phyloP scores from a whole-genome alignment of 306 rosid genomes.

The Vachellia pachyceras region DNA sequence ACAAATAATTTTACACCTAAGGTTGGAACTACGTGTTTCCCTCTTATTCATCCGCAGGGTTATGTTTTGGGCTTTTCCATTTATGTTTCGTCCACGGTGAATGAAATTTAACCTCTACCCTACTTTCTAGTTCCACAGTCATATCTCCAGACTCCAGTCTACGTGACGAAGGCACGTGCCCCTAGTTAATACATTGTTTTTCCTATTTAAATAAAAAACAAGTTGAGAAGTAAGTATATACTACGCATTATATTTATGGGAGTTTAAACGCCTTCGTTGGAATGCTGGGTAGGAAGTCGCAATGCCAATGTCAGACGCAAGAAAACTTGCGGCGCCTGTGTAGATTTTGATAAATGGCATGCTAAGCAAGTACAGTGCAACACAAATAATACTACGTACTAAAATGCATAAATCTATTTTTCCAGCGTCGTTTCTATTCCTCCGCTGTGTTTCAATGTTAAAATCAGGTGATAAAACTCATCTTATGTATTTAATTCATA shows the following conservation, averaged over 20 bases:
- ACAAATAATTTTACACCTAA: conserved; percentile 8
- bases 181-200: not conserved
- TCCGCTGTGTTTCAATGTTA: not conserved
- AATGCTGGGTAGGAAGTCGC: too few relatives aligned
- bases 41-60: conserved; percentile 39
- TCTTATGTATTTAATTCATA: too few relatives aligned
- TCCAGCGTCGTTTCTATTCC: not conserved
- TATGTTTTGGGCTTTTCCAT: conserved; percentile 33
- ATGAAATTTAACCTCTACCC: not conserved
- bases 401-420: not conserved
- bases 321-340: conserved; percentile 8
- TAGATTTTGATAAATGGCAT: conserved; percentile 16
- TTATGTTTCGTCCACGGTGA: not conserved
- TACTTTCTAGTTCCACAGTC: conserved; percentile 8
- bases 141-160: not conserved
- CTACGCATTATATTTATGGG: too few relatives aligned
- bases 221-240: too few relatives aligned
- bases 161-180: not conserved
- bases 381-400: not conserved
- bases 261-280: too few relatives aligned
- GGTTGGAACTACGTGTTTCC: conserved; percentile 53
- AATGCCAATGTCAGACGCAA: too few relatives aligned
- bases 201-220: too few relatives aligned
- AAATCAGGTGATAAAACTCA: too few relatives aligned
- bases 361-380: not conserved